Evolutionary conservation across 208 protist genomes (phyloP), one percentile per base, ranked within the genome.

Genomic region (Angomonas ambiguus): DNA sequence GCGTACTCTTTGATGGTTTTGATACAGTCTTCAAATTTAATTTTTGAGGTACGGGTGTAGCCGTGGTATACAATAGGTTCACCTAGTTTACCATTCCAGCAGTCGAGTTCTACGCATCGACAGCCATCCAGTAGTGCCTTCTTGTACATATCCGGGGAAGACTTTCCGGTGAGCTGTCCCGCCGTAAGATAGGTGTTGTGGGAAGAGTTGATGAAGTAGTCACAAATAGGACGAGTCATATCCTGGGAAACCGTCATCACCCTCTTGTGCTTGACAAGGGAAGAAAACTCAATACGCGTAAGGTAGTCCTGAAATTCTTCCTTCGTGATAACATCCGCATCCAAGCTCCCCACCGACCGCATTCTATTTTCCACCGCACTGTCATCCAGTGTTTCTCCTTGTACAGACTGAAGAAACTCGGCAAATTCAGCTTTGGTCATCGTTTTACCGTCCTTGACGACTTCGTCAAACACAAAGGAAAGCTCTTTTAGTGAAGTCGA

Each of bases 101-200:
- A 95, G 70, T 95, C 87, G 27, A 94, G 57, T 66, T 95, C 85
- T 35, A 95, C 84, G 63, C 88, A 96, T 27, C 85, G 76, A 63
- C 87, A 94, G 6, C 88, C 88, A 61, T 77, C 71, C n/a, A 83
- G 67, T 20, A 94, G 69, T 20, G 71, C 77, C 65, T 84, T 82
- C 51, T 76, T 76, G 73, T 94, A 93, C 76, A 88, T 90, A 2
- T 87, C 64, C 6, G 77, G 8, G 8, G 76, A 76, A 20, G 77
- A 87, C 22, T 67, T 72, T 55, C 77, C 80, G 41, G 65, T 65
- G 32, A 98, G 67, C 82, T 99, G 97, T 76, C 98, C 81, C 6
- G 91, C 95, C 2, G 82, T 85, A 24, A 98, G 74, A 74, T 98
- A 99, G 1, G 97, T 98, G 76, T 99, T 99, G 77, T 99, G 97